Evolutionary conservation across 306 rosid genomes (phyloP), one percentile per base, ranked within the genome.

Genomic region (Rosa persica): DNA sequence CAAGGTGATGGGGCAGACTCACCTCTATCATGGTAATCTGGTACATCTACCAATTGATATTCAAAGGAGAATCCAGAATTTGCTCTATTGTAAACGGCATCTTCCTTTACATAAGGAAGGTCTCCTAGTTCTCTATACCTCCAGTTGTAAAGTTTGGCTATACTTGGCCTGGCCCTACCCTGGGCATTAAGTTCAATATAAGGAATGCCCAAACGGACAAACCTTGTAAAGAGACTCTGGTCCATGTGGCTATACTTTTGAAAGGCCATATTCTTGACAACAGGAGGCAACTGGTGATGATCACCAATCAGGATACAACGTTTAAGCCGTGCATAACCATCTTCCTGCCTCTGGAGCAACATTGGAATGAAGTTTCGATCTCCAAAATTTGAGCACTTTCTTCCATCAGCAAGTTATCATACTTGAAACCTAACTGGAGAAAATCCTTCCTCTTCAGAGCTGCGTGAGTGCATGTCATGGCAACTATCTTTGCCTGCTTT

Each of bases 301-400:
- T 95, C 98, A 76, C 99, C 99, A 81, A 95, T 93, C 72, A 95
- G 79, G 81, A 95, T 93, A 88, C 99, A 95, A 75, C 99, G 97
- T 76, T 95, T 95, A 47, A 95, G 99, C 84, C 99, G 87, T 20
- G 99, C 99, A 80, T 89, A 90, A 80, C 99, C 99, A 81, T 95
- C 99, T 87, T 95, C 98, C 85, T 95, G 99, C 86, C 99, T 91
- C 85, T 93, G 99, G 80, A 93, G 97, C 85, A 95, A 88, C 99
- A 95, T 93, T 39, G 99, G 99, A 78, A 95, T 95, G 81, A 95
- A 82, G 99, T 95, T 78, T 95, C 99, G 51, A 95, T 95, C 87
- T 95, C 99, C 85, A 95, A 90, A 79, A 95, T 95, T 70, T 95
- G 99, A 47, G 98, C 99, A 84, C 99, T 95, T 88, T 95, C 99